Percentiles rank a stretch among this genome's conserved stretches.
Conservation (phyloP, 768 basidiomycete species). For the Agrocybe pediades region DNA sequence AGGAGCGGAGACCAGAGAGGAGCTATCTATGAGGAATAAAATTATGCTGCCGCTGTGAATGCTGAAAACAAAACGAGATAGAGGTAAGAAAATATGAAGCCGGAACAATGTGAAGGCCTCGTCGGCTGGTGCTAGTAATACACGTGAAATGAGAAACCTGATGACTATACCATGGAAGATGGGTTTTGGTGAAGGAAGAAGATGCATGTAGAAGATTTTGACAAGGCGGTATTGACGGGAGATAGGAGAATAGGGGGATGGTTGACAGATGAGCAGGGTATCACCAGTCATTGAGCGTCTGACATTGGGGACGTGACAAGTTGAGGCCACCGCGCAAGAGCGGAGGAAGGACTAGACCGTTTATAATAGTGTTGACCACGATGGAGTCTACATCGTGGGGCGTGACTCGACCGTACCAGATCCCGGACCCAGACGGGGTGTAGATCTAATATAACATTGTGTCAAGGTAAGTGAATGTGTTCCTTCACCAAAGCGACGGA, state of each 20-base stretch:
- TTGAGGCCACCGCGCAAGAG: constrained; percentile 88
- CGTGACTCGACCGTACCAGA: constrained; percentile 95
- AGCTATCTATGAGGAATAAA: too few species aligned
- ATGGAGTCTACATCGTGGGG: constrained; percentile 87
- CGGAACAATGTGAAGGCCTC: too few species aligned
- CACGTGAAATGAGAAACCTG: too few species aligned
- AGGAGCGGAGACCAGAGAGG: too few species aligned
- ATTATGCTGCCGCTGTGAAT: too few species aligned
- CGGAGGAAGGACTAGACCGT: constrained; percentile 81
- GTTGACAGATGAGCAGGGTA: not conserved
- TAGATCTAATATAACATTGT: constrained; percentile 59
- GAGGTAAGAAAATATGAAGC: too few species aligned
- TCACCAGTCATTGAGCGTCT: constrained; percentile 75
- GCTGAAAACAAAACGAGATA: too few species aligned
- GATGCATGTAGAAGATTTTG: not conserved
- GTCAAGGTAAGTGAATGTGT: constrained; percentile 2
- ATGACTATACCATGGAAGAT: too few species aligned
- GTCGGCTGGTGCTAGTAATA: too few species aligned
- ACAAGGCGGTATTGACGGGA: not conserved
- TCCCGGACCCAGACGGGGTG: constrained; percentile 79
- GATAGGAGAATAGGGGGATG: not conserved
- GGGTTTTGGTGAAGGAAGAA: too few species aligned
- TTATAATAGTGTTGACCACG: constrained; percentile 84
- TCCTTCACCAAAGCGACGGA: not conserved
- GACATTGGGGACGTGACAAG: constrained; percentile 68